Evolutionary conservation across 2,329 filamentous ascomycete species (phyloP).

Genomic region (Claviceps arundinis): DNA sequence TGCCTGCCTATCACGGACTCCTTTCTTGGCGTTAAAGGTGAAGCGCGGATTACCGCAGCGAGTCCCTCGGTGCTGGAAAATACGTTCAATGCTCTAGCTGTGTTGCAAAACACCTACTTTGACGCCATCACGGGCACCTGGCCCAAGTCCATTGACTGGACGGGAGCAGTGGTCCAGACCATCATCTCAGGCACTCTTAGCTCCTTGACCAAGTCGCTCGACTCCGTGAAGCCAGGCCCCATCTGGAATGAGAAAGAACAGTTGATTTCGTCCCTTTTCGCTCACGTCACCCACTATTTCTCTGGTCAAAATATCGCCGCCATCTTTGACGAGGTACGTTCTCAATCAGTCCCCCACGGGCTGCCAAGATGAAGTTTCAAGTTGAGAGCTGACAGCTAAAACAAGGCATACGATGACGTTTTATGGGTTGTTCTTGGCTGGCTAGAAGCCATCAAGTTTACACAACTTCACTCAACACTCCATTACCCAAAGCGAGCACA

Average conservation of each 20-base stretch:
- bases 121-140: constrained; percentile 65
- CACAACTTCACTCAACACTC: constrained; percentile 51
- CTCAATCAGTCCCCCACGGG: neutral
- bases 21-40: neutral
- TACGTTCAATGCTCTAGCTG: constrained; percentile 51
- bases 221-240: constrained; percentile 20
- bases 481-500: constrained; percentile 35
- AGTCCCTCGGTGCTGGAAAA: constrained; percentile 25
- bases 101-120: constrained; percentile 71
- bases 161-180: constrained; percentile 70
- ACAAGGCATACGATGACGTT: constrained; percentile 79
- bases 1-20: neutral
- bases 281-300: constrained; percentile 64
- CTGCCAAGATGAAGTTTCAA: neutral
- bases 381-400: neutral
- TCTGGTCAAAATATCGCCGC: constrained; percentile 72
- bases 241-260: constrained; percentile 51
- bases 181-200: constrained; percentile 61
- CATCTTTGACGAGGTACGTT: constrained; percentile 44
- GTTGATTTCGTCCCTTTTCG: constrained; percentile 70
- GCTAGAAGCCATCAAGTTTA: constrained; percentile 70
- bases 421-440: constrained; percentile 90
- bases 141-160: constrained; percentile 87
- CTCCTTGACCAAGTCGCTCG: constrained; percentile 52
- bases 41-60: no score